These are phyloP conservation scores for Coniochaeta prunicola DNA, from an alignment of 2,329 filamentous ascomycete species.

Conservation along the genomic window DNA sequence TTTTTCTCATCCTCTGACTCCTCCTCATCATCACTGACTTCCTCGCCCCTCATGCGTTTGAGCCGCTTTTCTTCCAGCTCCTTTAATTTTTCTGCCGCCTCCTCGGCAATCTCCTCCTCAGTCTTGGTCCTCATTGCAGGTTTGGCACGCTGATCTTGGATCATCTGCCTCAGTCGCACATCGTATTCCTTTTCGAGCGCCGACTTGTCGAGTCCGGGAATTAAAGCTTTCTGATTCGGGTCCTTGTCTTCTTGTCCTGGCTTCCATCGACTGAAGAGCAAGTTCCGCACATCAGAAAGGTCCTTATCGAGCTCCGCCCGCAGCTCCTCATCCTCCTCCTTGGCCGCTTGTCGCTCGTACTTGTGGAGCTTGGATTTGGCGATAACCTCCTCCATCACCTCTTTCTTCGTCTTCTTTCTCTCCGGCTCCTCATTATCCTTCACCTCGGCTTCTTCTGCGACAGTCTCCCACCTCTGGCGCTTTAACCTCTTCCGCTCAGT, in stretches of 20 bases:
- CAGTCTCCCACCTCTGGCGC: constrained; percentile 44
- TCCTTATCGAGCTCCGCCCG: constrained; percentile 79
- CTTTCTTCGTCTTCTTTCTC: constrained; percentile 88
- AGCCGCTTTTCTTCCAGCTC: constrained; percentile 77
- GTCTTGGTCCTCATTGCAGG: constrained; percentile 88
- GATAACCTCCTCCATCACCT: constrained; percentile 97
- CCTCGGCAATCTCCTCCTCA: constrained; percentile 73
- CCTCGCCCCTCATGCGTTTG: constrained; percentile 80
- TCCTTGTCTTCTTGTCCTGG: constrained; percentile 15
- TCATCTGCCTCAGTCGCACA: constrained; percentile 70
- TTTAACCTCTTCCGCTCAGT: constrained; percentile 48
- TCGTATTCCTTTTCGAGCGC: constrained; percentile 85
- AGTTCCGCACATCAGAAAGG: constrained; percentile 65
- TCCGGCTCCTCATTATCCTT: constrained; percentile 57
- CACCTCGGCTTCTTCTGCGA: constrained; percentile 40
- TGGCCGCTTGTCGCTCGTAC: constrained; percentile 84
- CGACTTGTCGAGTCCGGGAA: constrained; percentile 52
- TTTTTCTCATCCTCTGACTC: constrained; percentile 33
- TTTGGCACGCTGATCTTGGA: constrained; percentile 75
- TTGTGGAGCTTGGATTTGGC: constrained; percentile 95
- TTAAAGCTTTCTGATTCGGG: constrained; percentile 13
- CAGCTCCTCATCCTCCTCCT: constrained; percentile 88
- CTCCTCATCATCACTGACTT: constrained; percentile 56
- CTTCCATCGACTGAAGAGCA: constrained; percentile 53
- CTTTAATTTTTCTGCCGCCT: constrained; percentile 69